Conservation (phyloP, 1,139 yeast species). For the Lodderomyces elongisporus region DNA sequence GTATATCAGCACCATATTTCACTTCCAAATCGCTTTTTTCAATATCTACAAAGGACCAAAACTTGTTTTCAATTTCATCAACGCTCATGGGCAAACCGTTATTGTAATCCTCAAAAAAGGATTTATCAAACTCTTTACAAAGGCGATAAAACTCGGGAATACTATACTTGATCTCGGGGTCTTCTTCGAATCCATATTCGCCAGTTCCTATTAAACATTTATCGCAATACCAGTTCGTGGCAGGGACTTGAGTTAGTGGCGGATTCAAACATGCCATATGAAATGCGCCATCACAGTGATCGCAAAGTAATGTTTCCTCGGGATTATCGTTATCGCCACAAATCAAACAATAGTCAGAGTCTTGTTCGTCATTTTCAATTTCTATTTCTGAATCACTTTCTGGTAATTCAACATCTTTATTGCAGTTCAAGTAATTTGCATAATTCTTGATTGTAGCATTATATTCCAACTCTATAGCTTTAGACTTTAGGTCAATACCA, state of each 20-base stretch:
- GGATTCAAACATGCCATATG: conserved; percentile 63
- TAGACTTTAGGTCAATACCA: conserved; percentile 16
- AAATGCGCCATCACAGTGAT: conserved; percentile 65
- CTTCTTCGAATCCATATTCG: conserved; percentile 84
- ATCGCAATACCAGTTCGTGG: conserved; percentile 73
- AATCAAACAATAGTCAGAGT: conserved; percentile 43
- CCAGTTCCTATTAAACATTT: conserved; percentile 82
- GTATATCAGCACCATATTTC: conserved; percentile 76
- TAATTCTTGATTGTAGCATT: conserved; percentile 33
- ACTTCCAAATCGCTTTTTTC: conserved; percentile 49
- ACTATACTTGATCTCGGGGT: conserved; percentile 50
- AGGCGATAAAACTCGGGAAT: conserved; percentile 55
- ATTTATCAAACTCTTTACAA: conserved; percentile 47
- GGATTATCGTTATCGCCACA: conserved; percentile 53
- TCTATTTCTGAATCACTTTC: conserved; percentile 20
- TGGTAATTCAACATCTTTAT: conserved; percentile 17
- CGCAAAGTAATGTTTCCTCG: conserved; percentile 54
- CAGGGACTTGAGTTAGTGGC: conserved; percentile 46
- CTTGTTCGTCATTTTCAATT: conserved; percentile 17
- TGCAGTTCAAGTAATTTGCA: conserved; percentile 37
- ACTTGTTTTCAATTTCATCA: conserved; percentile 47
- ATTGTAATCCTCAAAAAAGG: conserved; percentile 29
- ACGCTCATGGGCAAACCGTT: conserved; percentile 30
- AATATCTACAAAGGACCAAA: conserved; percentile 54
- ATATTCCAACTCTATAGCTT: conserved; percentile 29